Evolutionary conservation across 2,329 filamentous ascomycete genomes (phyloP).

Genomic region (Cercospora sp.): DNA sequence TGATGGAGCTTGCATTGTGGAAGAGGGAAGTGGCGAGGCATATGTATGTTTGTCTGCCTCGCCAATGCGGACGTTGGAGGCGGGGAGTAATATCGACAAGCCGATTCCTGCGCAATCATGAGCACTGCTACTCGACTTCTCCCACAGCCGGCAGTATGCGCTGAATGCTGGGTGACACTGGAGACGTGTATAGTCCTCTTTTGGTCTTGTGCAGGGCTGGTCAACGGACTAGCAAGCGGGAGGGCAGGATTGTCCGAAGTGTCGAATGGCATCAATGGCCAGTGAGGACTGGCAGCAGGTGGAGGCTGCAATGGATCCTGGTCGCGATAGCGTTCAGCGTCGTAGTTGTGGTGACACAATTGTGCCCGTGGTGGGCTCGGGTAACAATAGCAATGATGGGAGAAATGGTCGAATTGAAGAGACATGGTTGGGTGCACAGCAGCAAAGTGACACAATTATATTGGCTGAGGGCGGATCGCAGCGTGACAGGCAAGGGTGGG

Average conservation of each 20-base stretch:
- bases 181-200: conserved; percentile 21
- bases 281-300: conserved; percentile 9
- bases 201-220: conserved; percentile 22
- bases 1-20: conserved; percentile 9
- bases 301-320: neutral
- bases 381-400: conserved; percentile 26
- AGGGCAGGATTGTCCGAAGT: conserved; percentile 13
- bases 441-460: conserved; percentile 36
- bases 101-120: conserved; percentile 21
- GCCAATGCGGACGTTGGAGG: conserved; percentile 5
- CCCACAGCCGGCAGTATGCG: conserved; percentile 27
- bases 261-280: conserved; percentile 17
- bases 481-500: conserved; percentile 23
- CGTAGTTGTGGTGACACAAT: conserved; percentile 22
- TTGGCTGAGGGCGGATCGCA: conserved; percentile 25
- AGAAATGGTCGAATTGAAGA: conserved; percentile 8
- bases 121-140: conserved; percentile 3
- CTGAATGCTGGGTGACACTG: conserved; percentile 20
- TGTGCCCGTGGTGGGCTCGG: conserved; percentile 22
- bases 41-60: conserved; percentile 15
- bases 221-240: conserved; percentile 14
- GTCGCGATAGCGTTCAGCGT: conserved; percentile 3
- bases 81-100: conserved; percentile 12
- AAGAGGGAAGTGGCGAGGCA: neutral
- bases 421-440: conserved; percentile 36